Evolutionary conservation across 805 yeast genomes (phyloP), one percentile per base, ranked within the genome.

Genomic region (Candida dajiaensis): DNA sequence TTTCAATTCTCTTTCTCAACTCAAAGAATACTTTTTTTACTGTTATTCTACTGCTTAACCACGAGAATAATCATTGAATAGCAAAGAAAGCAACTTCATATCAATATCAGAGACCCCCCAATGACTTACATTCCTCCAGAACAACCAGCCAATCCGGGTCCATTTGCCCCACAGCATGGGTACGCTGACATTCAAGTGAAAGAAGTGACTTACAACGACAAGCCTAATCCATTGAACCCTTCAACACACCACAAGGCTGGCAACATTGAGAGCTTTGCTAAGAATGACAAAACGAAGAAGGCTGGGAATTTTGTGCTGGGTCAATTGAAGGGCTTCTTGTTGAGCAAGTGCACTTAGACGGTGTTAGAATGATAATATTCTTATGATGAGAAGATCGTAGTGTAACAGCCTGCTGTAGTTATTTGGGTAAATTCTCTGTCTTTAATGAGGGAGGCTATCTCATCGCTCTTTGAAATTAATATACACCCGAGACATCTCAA

Each of bases 221-320:
- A 48, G 6, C 53, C 54, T 29, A 33, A 31, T 12, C 56, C 61
- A 6, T 25, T 59, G 22, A 52, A 48, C 21, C 57, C 60, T 9
- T 33, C 57, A 0, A 50, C 53, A 6, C 52, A 50, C 26, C 57
- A 52, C 22, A 41, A 23, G 1, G 39, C 48, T 11, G 31, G 46
- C 2, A 18, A 26, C 7, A 47, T 51, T 25, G 58, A 56, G 37
- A 56, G 50, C 38, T 48, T 54, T 23, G 48, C 55, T 7, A 52
- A 48, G 29, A 48, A 53, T 39, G 59, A 57, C 3, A 57, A 55
- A 15, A 56, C 63, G 2, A 58, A 56, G 49, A 58, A 53, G 40
- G 63, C 49, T 40, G 63, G 61, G 16, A 40, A 45, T 16, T 56
- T 58, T 43, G 9, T 58, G 5, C 33, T 50, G 31, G 45, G 44